phyloP scores from a whole-genome alignment of 2,329 filamentous ascomycete genomes.

The Allantophomopsis cytisporea region DNA sequence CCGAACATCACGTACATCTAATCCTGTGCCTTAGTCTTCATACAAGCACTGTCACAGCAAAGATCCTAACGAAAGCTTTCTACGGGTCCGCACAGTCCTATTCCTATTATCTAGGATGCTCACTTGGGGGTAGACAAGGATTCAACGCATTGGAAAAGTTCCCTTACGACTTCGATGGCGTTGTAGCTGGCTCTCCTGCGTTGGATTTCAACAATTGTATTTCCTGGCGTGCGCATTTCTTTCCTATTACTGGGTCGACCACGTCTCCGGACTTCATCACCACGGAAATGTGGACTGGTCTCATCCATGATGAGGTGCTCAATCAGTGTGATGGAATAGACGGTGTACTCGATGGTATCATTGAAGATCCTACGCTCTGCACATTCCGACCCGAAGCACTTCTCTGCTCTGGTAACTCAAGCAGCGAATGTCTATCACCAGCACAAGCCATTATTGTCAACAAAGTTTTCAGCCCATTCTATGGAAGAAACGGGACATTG shows the following conservation, averaged over 20 bases:
- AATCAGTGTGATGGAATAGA: slow-evolving; percentile 23
- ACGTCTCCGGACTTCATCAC: slow-evolving; percentile 17
- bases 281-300: neutral
- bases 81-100: slow-evolving; percentile 18
- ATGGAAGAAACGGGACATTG: slow-evolving; percentile 5
- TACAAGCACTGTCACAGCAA: slow-evolving; percentile 9
- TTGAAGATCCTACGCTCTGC: slow-evolving; percentile 24
- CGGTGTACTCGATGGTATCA: slow-evolving; percentile 21
- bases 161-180: slow-evolving; percentile 26
- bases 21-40: slow-evolving; percentile 2
- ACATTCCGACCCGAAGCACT: slow-evolving; percentile 14
- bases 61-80: slow-evolving; percentile 16
- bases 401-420: slow-evolving; percentile 4
- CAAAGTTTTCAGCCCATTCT: slow-evolving; percentile 6
- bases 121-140: slow-evolving; percentile 26
- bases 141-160: slow-evolving; percentile 25
- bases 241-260: slow-evolving; percentile 6
- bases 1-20: too few relatives aligned
- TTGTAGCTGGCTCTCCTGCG: slow-evolving; percentile 24
- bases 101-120: slow-evolving; percentile 26
- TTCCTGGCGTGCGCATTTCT: slow-evolving; percentile 8
- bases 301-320: slow-evolving; percentile 13
- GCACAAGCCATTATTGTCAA: slow-evolving; percentile 9
- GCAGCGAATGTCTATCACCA: slow-evolving; percentile 15
- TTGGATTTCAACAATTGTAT: slow-evolving; percentile 9